Base-by-base conservation (phyloP, 257 asterid species). In the Ajuga chamaepitys region DNA sequence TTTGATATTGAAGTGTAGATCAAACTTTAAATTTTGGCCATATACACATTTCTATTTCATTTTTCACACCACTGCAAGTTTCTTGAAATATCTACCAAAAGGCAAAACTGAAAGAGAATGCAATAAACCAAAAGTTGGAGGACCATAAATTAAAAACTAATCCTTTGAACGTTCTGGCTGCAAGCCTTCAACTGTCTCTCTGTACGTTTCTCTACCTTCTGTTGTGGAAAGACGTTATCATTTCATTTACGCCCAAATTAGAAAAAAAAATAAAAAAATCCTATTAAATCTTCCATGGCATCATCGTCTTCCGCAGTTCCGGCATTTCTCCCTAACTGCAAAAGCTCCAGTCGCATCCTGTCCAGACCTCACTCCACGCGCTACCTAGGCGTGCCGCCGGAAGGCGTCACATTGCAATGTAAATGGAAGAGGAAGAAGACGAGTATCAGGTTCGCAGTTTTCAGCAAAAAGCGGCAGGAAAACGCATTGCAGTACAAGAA, bases 401-500 rank as follows among this genome's bases (percentile, higher is more conserved):
- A 50, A 56, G 58, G 46, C 71, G 73, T 60, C 30, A 40, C 69
- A 7, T 17, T 59, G 58, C 74, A 45, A 20, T 14, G 67, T 47
- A 69, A 48, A 48, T 59, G 67, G 64, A 68, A 72, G 72, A 62
- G 62, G 64, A 66, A 59, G 46, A 72, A 62, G 62, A 72, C 63
- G 50, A 74, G 7, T 18, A 65, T 46, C 62, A 51, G 65, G 45
- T 66, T 66, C 48, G 71, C 67, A 1, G 56, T 78, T 57, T 75
- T 58, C 67, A 63, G 78, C 62, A 66, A 70, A 35, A 75, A 60
- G 34, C 63, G 48, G 21, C 58, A 21, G 24, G 81, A 72, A 22
- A 75, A 52, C 45, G 70, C 88, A 2, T 62, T 92, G 78, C 70
- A 82, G 72, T 92, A 85, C 71, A 81, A 68, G 71, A 89, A 85